Percentiles rank a stretch among this genome's conserved stretches.
phyloP scores from a whole-genome alignment of 1,139 yeast species.

The Pichia sp. region DNA sequence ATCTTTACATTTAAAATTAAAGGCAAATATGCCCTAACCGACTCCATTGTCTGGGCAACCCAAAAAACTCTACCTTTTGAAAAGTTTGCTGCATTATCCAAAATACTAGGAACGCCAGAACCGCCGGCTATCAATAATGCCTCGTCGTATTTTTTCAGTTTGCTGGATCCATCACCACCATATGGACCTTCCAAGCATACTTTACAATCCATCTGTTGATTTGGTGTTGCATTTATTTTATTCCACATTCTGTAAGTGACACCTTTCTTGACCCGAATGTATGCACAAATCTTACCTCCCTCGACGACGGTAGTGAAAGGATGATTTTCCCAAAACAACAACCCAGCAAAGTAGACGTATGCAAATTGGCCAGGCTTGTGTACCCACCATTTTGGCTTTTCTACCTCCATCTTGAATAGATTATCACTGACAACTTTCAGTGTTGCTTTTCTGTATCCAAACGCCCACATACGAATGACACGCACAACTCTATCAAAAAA shows the following conservation, averaged over 20 bases:
- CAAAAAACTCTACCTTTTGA: conserved; percentile 9
- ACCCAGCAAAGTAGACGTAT: conserved; percentile 26
- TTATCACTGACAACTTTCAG: conserved; percentile 24
- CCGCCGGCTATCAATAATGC: conserved; percentile 59
- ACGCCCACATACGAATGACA: conserved; percentile 27
- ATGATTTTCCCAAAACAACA: conserved; percentile 29
- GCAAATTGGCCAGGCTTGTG: conserved; percentile 36
- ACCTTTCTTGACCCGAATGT: conserved; percentile 30
- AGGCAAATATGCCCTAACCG: conserved; percentile 4
- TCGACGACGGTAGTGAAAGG: conserved; percentile 29
- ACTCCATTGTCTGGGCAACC: conserved; percentile 6
- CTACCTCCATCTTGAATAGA: conserved; percentile 34
- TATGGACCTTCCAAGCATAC: conserved; percentile 60
- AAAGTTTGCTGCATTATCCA: conserved; percentile 22
- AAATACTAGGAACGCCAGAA: conserved; percentile 22
- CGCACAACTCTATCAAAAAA: conserved; percentile 31
- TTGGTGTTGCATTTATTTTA: conserved; percentile 15
- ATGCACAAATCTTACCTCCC: conserved; percentile 19
- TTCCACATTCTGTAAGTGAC: conserved; percentile 17
- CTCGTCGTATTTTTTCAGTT: conserved; percentile 39
- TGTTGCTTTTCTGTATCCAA: conserved; percentile 29
- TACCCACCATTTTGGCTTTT: conserved; percentile 34
- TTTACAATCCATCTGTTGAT: conserved; percentile 13
- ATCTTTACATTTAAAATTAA: conserved; percentile 3
- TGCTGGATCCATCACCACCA: conserved; percentile 26